Conservation (phyloP, 208 protist species). For the Wallacemonas collosoma region DNA sequence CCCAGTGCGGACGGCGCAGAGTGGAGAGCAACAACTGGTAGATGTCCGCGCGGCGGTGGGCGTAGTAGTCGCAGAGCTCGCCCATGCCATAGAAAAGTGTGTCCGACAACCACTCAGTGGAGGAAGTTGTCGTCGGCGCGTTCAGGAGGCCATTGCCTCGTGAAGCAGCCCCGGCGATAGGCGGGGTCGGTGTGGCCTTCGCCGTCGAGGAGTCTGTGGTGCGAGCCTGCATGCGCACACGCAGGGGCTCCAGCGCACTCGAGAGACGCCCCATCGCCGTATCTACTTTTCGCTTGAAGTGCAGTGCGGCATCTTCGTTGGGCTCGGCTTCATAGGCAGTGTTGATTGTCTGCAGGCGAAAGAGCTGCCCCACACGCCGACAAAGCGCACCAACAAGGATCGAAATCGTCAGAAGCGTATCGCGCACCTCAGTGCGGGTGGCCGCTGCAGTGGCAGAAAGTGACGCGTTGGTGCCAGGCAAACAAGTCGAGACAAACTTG, state of each 20-base stretch:
- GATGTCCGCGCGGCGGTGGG: slow-evolving; percentile 26
- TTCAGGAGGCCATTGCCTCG: slow-evolving; percentile 13
- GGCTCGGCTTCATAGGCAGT: slow-evolving; percentile 12
- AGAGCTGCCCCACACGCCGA: slow-evolving; percentile 37
- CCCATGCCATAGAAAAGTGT: slow-evolving; percentile 50
- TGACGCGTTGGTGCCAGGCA: neutral
- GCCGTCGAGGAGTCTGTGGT: neutral
- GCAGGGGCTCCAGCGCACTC: slow-evolving; percentile 18
- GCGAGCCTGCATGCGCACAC: neutral
- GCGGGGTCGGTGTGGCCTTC: neutral
- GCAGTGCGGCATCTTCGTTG: slow-evolving; percentile 2
- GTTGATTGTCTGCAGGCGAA: slow-evolving; percentile 14
- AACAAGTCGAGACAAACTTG: neutral
- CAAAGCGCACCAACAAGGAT: slow-evolving; percentile 45
- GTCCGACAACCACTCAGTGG: slow-evolving; percentile 1
- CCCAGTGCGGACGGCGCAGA: slow-evolving; percentile 32
- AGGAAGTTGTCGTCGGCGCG: slow-evolving; percentile 6
- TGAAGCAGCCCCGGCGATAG: neutral
- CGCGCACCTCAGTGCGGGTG: neutral
- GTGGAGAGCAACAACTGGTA: slow-evolving; percentile 43
- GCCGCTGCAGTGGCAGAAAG: too few relatives aligned
- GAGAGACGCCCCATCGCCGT: slow-evolving; percentile 27
- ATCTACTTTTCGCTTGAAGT: slow-evolving; percentile 21
- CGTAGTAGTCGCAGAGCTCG: slow-evolving; percentile 48
- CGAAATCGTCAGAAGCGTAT: slow-evolving; percentile 15